These are phyloP conservation scores for Geranomyces variabilis DNA, from an alignment of 192 early-diverging fungal genomes.

Conservation along the genomic window DNA sequence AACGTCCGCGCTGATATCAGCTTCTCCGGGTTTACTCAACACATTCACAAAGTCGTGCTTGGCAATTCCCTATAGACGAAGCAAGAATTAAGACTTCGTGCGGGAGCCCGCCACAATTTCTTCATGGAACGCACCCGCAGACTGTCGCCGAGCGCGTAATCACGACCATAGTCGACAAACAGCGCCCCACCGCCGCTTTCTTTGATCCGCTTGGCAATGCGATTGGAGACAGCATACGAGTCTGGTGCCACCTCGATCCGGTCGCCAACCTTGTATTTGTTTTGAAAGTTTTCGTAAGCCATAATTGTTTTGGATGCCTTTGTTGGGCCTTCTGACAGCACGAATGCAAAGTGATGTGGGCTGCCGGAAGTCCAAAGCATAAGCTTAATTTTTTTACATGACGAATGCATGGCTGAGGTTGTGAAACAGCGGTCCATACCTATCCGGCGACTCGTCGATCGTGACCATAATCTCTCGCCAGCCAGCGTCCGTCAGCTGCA, in stretches of 20 bases:
- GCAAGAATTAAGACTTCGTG: not conserved
- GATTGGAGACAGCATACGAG: conserved; percentile 61
- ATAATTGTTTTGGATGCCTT: conserved; percentile 25
- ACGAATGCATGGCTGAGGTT: too few species aligned
- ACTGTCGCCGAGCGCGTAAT: conserved; percentile 74
- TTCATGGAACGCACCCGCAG: conserved; percentile 61
- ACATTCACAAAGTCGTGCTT: conserved; percentile 79
- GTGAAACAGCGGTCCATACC: conserved; percentile 45
- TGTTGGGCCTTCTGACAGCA: conserved; percentile 67
- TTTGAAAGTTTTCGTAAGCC: conserved; percentile 11
- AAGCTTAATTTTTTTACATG: too few species aligned
- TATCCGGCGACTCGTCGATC: conserved; percentile 66
- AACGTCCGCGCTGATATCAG: conserved; percentile 91
- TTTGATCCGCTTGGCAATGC: conserved; percentile 73
- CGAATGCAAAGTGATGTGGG: conserved; percentile 75
- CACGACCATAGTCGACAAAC: conserved; percentile 89
- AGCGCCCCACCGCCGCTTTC: conserved; percentile 71
- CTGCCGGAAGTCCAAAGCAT: too few species aligned
- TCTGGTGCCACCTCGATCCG: conserved; percentile 86
- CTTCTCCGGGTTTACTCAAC: conserved; percentile 78
- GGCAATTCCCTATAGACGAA: conserved; percentile 68
- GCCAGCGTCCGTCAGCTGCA: conserved; percentile 67
- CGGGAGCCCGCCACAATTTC: not conserved
- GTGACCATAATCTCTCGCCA: conserved; percentile 93
- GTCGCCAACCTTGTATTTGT: conserved; percentile 71